phyloP scores from a whole-genome alignment of 805 yeast species.

The Tetrapisispora namnaoensis region DNA sequence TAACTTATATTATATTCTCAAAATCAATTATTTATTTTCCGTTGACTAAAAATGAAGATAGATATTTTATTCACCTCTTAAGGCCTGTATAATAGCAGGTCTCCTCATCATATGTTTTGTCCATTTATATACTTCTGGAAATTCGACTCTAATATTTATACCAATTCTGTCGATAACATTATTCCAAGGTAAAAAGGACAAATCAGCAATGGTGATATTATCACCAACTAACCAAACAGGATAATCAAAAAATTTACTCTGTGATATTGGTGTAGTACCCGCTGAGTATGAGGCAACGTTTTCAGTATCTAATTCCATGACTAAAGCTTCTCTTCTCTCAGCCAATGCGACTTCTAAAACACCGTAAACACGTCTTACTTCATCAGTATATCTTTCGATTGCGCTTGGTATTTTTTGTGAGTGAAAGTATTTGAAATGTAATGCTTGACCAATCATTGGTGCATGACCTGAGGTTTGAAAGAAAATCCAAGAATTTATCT shows the following conservation, averaged over 20 bases:
- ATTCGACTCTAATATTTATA: conserved; percentile 74
- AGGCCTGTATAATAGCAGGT: conserved; percentile 81
- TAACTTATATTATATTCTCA: not conserved
- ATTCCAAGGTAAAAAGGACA: conserved; percentile 94
- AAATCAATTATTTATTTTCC: too few species aligned
- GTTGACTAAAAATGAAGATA: too few species aligned
- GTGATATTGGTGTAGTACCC: conserved; percentile 80
- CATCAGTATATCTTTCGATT: conserved; percentile 82
- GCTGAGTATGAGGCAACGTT: conserved; percentile 81
- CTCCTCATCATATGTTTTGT: conserved; percentile 92
- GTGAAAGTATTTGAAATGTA: conserved; percentile 88
- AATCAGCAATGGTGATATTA: conserved; percentile 72
- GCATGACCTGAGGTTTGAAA: conserved; percentile 97
- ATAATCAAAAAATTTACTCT: conserved; percentile 77
- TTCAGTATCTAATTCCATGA: conserved; percentile 81
- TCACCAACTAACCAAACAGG: conserved; percentile 96
- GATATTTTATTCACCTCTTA: conserved; percentile 49
- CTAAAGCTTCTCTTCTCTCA: conserved; percentile 79
- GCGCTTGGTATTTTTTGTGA: conserved; percentile 79
- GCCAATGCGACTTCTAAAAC: conserved; percentile 93
- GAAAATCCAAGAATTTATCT: conserved; percentile 80
- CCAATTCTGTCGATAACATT: conserved; percentile 91
- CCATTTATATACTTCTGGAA: conserved; percentile 95
- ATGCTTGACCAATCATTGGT: conserved; percentile 97
- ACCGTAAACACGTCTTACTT: conserved; percentile 86